phyloP scores from a whole-genome alignment of 1,139 yeast species.

The Lipomyces yarrowii region DNA sequence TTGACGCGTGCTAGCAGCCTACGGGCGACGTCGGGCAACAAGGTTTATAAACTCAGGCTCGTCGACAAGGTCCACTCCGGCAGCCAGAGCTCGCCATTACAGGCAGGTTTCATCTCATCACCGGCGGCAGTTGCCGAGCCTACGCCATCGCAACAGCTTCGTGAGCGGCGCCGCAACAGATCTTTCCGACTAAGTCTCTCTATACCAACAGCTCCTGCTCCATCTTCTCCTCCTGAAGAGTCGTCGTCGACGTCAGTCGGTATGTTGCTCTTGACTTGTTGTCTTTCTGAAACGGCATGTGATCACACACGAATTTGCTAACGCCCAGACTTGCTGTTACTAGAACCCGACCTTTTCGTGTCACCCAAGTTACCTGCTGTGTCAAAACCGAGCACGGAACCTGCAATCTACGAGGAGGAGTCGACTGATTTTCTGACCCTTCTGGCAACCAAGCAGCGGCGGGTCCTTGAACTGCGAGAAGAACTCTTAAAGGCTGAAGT shows the following conservation, averaged over 20 bases:
- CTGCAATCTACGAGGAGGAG: conserved; percentile 19
- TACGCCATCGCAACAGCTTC: conserved; percentile 2
- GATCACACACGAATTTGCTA: conserved; percentile 10
- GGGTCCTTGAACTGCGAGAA: conserved; percentile 43
- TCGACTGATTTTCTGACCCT: conserved; percentile 36
- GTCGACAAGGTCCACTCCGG: conserved; percentile 22
- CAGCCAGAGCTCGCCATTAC: background rate
- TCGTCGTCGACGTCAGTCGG: conserved; percentile 18
- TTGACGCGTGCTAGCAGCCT: conserved; percentile 16
- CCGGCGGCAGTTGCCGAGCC: conserved; percentile 2
- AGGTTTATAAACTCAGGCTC: conserved; percentile 23
- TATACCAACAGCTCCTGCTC: conserved; percentile 23
- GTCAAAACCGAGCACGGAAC: conserved; percentile 8
- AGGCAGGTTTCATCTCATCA: background rate
- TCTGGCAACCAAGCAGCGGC: conserved; percentile 44
- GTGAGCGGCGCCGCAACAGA: conserved; percentile 22
- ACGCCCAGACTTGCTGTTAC: conserved; percentile 23
- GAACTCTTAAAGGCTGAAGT: conserved; percentile 37
- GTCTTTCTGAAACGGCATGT: too few relatives aligned
- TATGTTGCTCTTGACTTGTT: background rate
- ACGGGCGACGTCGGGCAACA: conserved; percentile 26
- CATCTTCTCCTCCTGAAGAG: conserved; percentile 26
- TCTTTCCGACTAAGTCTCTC: conserved; percentile 21
- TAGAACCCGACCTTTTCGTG: conserved; percentile 25
- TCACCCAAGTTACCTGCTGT: conserved; percentile 26